Base-by-base conservation (phyloP, 495 filamentous ascomycete species). In the Parathielavia appendiculata region DNA sequence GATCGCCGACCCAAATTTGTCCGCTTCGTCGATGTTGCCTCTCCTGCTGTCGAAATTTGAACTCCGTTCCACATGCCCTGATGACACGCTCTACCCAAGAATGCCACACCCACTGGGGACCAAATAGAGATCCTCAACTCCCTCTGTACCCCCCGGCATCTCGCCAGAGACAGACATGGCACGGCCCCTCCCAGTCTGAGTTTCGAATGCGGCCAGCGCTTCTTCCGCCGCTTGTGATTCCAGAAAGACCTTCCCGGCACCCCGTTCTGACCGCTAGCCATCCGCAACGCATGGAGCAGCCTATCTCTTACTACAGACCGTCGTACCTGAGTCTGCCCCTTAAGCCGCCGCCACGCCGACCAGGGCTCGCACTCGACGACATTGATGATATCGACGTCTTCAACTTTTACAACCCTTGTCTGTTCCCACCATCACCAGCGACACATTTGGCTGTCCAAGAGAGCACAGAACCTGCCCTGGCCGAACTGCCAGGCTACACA, bases 371-470 rank as follows among this genome's bases (percentile, higher is more conserved):
- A 9, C 34, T 46, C 30, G 41, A 44, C 43, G 40, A 54, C 43
- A 16, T 49, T 0, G 41, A 49, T 39, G 50, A 57, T 30, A 54
- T 64, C 34, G 57, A 57, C 23, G 51, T 45, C 54, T 64, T 64
- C 57, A 40, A 54, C 16, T 64, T 57, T 39, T 55, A 64, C 46
- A 20, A 64, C 50, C 62, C 62, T 16, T 64, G 62, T 39, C 52
- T 64, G 35, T 50, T 64, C 11, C 62, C 62, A 4, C 62, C 62
- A 2, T 16, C 45, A 3, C 19, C 57, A 13, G 41, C 51, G 12
- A 5, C 7, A 5, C 38, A 13, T n/a, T 14, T 51, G 12, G 26
- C 52, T 6, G 26, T 17, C 30, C 51, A 13, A 5, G 14, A 39
- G 1, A 30, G 22, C 39, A 34, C 17, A 7, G 32, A 10, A 17